A percentile compares a stretch with the other conserved stretches of the same genome.
Conservation (phyloP, 2,329 filamentous ascomycete species). For the Falciphora oryzae region DNA sequence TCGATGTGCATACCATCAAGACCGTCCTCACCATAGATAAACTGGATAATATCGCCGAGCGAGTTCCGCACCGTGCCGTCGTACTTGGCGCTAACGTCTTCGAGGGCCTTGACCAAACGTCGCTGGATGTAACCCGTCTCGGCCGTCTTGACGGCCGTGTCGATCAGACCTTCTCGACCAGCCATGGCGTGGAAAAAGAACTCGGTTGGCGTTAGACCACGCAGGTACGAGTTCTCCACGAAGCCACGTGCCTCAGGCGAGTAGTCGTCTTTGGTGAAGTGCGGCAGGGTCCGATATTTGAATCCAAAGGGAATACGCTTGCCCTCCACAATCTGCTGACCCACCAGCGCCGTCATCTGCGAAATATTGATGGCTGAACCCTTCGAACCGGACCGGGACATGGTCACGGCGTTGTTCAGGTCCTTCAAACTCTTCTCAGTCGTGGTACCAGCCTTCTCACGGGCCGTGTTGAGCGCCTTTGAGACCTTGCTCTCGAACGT, state of each 20-base stretch:
- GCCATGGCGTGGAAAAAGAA: slow-evolving; percentile 99
- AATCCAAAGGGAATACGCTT: slow-evolving; percentile 99
- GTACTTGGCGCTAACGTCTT: slow-evolving; percentile 96
- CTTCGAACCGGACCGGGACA: slow-evolving; percentile 96
- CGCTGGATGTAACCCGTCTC: slow-evolving; percentile 99
- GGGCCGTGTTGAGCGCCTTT: slow-evolving; percentile 86
- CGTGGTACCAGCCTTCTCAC: slow-evolving; percentile 90
- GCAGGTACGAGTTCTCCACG: slow-evolving; percentile 96
- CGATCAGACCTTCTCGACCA: slow-evolving; percentile 98
- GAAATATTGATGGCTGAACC: slow-evolving; percentile 99
- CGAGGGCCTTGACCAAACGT: slow-evolving; percentile 93
- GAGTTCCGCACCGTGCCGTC: slow-evolving; percentile 97
- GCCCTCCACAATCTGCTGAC: slow-evolving; percentile 96
- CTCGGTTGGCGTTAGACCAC: slow-evolving; percentile 88
- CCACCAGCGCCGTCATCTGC: slow-evolving; percentile 97
- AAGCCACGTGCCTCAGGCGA: slow-evolving; percentile 95
- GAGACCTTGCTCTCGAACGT: slow-evolving; percentile 98
- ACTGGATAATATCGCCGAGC: slow-evolving; percentile 91
- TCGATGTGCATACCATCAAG: slow-evolving; percentile 92
- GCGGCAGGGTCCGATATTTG: slow-evolving; percentile 93
- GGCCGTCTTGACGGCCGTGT: slow-evolving; percentile 98
- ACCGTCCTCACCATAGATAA: slow-evolving; percentile 96
- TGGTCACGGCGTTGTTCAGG: slow-evolving; percentile 92
- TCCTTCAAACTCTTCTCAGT: slow-evolving; percentile 92
- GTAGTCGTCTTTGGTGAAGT: slow-evolving; percentile 99